phyloP scores from a whole-genome alignment of 495 filamentous ascomycete genomes.

The Xylaria intraflava region DNA sequence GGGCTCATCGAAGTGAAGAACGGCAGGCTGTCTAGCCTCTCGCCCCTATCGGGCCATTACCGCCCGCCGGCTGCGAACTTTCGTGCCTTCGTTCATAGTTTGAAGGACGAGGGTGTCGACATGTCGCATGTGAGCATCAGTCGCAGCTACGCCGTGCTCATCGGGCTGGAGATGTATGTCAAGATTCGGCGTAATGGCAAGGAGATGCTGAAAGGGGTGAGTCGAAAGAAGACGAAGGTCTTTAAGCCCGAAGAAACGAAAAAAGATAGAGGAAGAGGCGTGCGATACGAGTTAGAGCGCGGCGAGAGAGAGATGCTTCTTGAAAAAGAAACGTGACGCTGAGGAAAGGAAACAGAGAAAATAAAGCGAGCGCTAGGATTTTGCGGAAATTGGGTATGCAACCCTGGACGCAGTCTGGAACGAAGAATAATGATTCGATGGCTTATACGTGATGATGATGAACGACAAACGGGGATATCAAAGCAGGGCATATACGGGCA shows the following conservation, averaged over 20 bases:
- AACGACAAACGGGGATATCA: not conserved
- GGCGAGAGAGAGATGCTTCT: constrained; percentile 36
- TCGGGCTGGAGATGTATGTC: constrained; percentile 75
- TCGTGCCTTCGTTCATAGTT: constrained; percentile 63
- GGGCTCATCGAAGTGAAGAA: constrained; percentile 80
- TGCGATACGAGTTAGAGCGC: constrained; percentile 47
- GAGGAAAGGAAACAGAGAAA: constrained; percentile 32
- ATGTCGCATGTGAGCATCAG: constrained; percentile 70
- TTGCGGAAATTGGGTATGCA: constrained; percentile 29
- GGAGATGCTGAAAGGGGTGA: constrained; percentile 31
- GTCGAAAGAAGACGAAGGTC: constrained; percentile 30
- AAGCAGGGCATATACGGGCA: not conserved
- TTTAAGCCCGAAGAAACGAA: constrained; percentile 39
- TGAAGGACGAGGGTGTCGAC: constrained; percentile 70
- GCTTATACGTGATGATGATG: not conserved
- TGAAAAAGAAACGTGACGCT: constrained; percentile 31
- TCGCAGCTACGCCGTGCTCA: constrained; percentile 71
- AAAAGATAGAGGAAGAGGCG: constrained; percentile 35
- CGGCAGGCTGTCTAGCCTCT: constrained; percentile 56
- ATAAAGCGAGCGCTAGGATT: constrained; percentile 24
- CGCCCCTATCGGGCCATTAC: constrained; percentile 73
- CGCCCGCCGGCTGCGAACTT: constrained; percentile 76
- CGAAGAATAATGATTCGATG: constrained; percentile 8
- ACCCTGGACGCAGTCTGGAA: constrained; percentile 19
- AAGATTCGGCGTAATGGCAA: constrained; percentile 55